phyloP scores from a whole-genome alignment of 768 basidiomycete species.

The Aureoboletus auriporus region DNA sequence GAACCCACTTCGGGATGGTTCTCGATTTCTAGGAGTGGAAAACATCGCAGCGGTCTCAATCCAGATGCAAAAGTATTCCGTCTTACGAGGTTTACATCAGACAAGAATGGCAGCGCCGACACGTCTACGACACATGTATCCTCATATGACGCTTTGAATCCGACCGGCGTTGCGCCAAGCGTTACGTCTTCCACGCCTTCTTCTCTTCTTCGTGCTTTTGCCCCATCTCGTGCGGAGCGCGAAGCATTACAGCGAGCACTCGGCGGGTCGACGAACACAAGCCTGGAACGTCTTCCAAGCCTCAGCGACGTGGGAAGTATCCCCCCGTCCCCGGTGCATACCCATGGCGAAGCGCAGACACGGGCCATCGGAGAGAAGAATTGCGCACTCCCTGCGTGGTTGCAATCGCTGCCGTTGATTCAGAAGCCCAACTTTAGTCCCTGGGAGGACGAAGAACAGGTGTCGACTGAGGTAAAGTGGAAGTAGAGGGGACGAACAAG shows the following conservation, averaged over 20 bases:
- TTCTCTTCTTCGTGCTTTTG: slow-evolving; percentile 73
- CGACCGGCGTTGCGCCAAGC: slow-evolving; percentile 47
- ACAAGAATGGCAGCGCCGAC: slow-evolving; percentile 12
- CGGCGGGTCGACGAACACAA: slow-evolving; percentile 68
- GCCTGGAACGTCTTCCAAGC: slow-evolving; percentile 74
- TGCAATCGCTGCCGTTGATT: slow-evolving; percentile 60
- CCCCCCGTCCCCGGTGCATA: slow-evolving; percentile 60
- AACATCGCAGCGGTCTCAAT: slow-evolving; percentile 67
- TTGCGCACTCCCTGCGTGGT: slow-evolving; percentile 56
- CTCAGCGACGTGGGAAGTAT: slow-evolving; percentile 73
- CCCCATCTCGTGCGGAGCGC: slow-evolving; percentile 84
- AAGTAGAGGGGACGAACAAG: slow-evolving; percentile 14
- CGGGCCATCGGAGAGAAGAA: slow-evolving; percentile 22
- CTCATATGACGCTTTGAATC: slow-evolving; percentile 56
- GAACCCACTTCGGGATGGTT: slow-evolving; percentile 44
- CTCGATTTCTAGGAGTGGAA: slow-evolving; percentile 40
- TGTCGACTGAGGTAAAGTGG: slow-evolving; percentile 15
- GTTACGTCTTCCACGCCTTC: slow-evolving; percentile 40
- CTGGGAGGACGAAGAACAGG: slow-evolving; percentile 70
- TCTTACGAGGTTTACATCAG: slow-evolving; percentile 33
- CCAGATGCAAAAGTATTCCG: slow-evolving; percentile 85
- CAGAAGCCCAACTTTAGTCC: slow-evolving; percentile 76
- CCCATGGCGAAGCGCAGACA: slow-evolving; percentile 35
- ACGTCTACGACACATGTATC: slow-evolving; percentile 7
- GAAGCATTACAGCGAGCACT: slow-evolving; percentile 79